Base-by-base conservation (phyloP, 768 basidiomycete species). In the Rhizopogon salebrosus region DNA sequence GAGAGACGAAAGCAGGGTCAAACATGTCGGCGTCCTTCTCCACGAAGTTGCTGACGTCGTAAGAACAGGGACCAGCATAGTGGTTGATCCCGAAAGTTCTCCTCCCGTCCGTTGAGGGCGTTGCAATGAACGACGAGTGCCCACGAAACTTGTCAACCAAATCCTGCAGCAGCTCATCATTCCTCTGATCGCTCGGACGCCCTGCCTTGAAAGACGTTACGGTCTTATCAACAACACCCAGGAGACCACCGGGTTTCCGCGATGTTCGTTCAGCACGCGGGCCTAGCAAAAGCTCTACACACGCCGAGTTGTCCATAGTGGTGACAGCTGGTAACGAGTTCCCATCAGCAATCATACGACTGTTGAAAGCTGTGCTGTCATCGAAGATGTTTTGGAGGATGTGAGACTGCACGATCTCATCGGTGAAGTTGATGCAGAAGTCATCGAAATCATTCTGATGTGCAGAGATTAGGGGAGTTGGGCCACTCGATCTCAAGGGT, bases 391-490 rank as follows among this genome's bases (percentile, higher is more conserved):
- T 72, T 31, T 76, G 75, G n/a, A 77, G 59, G 22, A 81, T 67
- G 58, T 80, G 81, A 35, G 80, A 80, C 54, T 85, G 79, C n/a
- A 83, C 56, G 36, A 83, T 55, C 63, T 85, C 84, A 62, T 83
- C 74, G 13, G 73, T 64, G 62, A 81, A 83, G 64, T 85, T 85
- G 70, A 77, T 71, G 53, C 73, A 74, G 63, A 84, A 83, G 57
- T 85, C 84, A 59, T 80, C 76, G 62, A 84, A 81, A 18, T 77
- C 75, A 54, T 82, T 82, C 57, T 77, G 76, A 48, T 80, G 74
- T 18, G 80, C 75, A 35, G 77, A 72, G 61, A 85, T 70, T 55
- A 85, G 73, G 18, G 82, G 82, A 3, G 74, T 69, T n/a, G 65
- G 57, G 51, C 73, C 68, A 40, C 70, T 70, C 38, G 70, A 66